These are phyloP conservation scores for Singerocomus inundabilis DNA, from an alignment of 1,284 basidiomycete genomes.

Conservation along the genomic window DNA sequence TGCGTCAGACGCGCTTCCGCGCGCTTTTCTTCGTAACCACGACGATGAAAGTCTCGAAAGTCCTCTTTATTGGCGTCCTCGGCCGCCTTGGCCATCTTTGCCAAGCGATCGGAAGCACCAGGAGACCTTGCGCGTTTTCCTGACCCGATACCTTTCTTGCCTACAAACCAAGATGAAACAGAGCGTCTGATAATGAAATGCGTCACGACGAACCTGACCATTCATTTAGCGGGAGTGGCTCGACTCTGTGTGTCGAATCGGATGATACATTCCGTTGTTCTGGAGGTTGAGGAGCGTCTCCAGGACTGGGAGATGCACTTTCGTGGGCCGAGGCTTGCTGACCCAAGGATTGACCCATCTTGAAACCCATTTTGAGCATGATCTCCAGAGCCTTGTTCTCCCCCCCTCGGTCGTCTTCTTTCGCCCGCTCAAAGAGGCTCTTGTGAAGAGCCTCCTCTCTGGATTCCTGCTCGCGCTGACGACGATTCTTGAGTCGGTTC, in stretches of 20 bases:
- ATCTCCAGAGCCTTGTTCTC: constrained; percentile 76
- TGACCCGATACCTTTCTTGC: constrained; percentile 73
- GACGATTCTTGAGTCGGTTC: constrained; percentile 59
- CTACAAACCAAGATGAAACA: constrained; percentile 38
- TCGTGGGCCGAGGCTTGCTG: constrained; percentile 26
- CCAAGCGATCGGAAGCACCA: constrained; percentile 54
- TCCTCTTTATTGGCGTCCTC: constrained; percentile 54
- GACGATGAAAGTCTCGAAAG: constrained; percentile 65
- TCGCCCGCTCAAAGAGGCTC: constrained; percentile 74
- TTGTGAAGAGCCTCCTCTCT: constrained; percentile 72
- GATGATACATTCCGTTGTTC: constrained; percentile 2
- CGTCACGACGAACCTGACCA: constrained; percentile 62
- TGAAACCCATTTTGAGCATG: constrained; percentile 90
- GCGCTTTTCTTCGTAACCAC: constrained; percentile 70
- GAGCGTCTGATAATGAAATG: neutral
- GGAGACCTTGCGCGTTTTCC: constrained; percentile 72
- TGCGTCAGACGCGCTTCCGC: constrained; percentile 66
- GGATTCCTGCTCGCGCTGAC: constrained; percentile 70
- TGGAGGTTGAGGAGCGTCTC: constrained; percentile 1
- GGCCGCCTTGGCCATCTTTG: constrained; percentile 72
- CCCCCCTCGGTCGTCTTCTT: constrained; percentile 52
- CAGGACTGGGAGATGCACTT: neutral
- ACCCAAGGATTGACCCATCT: constrained; percentile 75
- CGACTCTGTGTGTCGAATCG: constrained; percentile 44
- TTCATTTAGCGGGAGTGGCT: constrained; percentile 70